Percentiles rank a stretch among this genome's conserved stretches.
Evolutionary conservation across 2,329 filamentous ascomycete genomes (phyloP).

Genomic region (Calonectria naviculata): DNA sequence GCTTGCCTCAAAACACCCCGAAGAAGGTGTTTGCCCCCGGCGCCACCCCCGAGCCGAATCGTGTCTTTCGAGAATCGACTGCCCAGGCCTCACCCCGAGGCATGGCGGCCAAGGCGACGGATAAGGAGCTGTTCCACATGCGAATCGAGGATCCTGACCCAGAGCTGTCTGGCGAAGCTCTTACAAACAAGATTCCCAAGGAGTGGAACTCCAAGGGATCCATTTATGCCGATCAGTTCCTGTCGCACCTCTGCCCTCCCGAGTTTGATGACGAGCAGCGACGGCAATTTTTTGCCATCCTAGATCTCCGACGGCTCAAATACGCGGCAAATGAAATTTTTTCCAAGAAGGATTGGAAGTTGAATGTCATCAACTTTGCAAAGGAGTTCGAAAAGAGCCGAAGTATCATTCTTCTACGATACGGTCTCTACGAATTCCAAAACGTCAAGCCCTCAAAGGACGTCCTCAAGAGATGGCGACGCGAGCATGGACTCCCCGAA

Average conservation of each 20-base stretch:
- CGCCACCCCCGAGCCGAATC: conserved; percentile 55
- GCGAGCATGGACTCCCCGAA: conserved; percentile 65
- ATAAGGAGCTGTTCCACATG: conserved; percentile 67
- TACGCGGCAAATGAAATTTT: conserved; percentile 72
- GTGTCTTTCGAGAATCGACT: conserved; percentile 56
- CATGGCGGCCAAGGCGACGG: conserved; percentile 59
- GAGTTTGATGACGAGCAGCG: conserved; percentile 69
- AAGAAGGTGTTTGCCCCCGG: conserved; percentile 61
- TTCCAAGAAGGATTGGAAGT: conserved; percentile 69
- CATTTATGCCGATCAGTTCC: conserved; percentile 70
- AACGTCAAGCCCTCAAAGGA: conserved; percentile 69
- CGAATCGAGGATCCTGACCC: conserved; percentile 68
- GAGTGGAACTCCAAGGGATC: conserved; percentile 63
- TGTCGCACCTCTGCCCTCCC: conserved; percentile 66
- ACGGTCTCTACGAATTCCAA: conserved; percentile 72
- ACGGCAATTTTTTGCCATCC: conserved; percentile 72
- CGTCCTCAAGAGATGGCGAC: conserved; percentile 68
- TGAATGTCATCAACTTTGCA: conserved; percentile 71
- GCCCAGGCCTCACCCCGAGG: conserved; percentile 61
- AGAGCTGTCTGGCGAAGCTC: conserved; percentile 65
- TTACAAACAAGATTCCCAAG: conserved; percentile 65
- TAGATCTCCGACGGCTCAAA: conserved; percentile 70
- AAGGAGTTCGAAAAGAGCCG: conserved; percentile 74
- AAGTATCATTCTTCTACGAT: conserved; percentile 69
- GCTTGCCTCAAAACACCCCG: conserved; percentile 55